A percentile compares a stretch with the other conserved stretches of the same genome.
Evolutionary conservation across 768 basidiomycete species (phyloP).

Genomic region (Termitomyces sp.): DNA sequence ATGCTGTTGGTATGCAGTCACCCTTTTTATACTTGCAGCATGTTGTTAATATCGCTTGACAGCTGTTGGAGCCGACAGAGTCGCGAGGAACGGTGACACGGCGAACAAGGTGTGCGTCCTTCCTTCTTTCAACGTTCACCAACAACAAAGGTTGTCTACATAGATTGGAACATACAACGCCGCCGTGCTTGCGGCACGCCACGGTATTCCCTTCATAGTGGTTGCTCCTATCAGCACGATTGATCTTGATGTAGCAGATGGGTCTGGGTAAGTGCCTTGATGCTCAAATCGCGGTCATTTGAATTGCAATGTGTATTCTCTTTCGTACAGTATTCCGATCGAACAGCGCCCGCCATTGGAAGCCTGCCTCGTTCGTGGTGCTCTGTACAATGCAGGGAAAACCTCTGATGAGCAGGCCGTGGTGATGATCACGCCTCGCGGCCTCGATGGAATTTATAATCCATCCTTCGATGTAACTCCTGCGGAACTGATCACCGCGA

Average conservation of each 20-base stretch:
- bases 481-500: conserved; percentile 87
- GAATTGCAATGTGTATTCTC: not conserved
- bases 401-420: conserved; percentile 53
- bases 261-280: conserved; percentile 46
- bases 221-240: conserved; percentile 92
- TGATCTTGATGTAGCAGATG: conserved; percentile 73
- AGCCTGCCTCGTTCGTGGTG: conserved; percentile 84
- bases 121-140: not conserved
- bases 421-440: conserved; percentile 77
- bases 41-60: not conserved
- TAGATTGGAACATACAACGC: conserved; percentile 94
- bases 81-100: conserved; percentile 92
- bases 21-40: not conserved
- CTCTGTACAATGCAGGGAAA: conserved; percentile 54
- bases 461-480: conserved; percentile 97
- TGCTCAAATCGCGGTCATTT: not conserved
- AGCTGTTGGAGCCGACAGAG: conserved; percentile 86
- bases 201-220: conserved; percentile 87
- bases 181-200: conserved; percentile 83
- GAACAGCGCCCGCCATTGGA: conserved; percentile 88
- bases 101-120: conserved; percentile 70
- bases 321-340: conserved; percentile 65
- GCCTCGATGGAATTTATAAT: conserved; percentile 71
- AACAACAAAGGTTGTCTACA: conserved; percentile 10
- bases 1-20: conserved; percentile 61